phyloP scores from a whole-genome alignment of 31 red algal genomes.

The Bonnemaisonia californica region DNA sequence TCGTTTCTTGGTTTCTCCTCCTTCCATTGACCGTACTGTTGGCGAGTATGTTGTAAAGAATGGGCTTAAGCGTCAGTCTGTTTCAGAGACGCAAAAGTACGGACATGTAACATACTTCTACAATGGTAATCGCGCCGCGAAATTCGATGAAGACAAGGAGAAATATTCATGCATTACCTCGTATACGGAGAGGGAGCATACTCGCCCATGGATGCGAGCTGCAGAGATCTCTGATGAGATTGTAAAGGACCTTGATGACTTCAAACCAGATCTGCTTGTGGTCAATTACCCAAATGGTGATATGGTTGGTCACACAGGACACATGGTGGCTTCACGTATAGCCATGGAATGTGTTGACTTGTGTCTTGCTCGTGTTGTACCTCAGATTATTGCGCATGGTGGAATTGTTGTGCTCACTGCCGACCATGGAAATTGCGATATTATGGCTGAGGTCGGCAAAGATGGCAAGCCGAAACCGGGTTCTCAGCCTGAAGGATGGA shows the following conservation, averaged over 20 bases:
- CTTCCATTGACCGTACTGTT: conserved; percentile 65
- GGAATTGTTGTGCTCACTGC: conserved; percentile 71
- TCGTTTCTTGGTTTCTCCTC: conserved; percentile 69
- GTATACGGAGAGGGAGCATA: conserved; percentile 60
- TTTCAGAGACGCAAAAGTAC: conserved; percentile 91
- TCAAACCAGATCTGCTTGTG: conserved; percentile 72
- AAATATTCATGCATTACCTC: conserved; percentile 77
- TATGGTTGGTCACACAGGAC: conserved; percentile 94
- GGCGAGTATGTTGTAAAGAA: conserved; percentile 72
- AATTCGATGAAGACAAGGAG: conserved; percentile 73
- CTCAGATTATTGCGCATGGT: conserved; percentile 54
- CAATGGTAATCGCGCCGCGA: conserved; percentile 84
- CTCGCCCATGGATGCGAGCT: conserved; percentile 73
- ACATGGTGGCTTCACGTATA: conserved; percentile 64
- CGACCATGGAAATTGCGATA: conserved; percentile 89
- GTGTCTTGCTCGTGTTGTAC: conserved; percentile 75
- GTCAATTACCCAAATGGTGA: conserved; percentile 92
- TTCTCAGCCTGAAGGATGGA: conserved; percentile 78
- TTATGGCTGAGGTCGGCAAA: conserved; percentile 84
- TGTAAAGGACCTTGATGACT: conserved; percentile 65
- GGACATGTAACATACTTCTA: conserved; percentile 93
- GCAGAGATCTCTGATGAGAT: conserved; percentile 82
- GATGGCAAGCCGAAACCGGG: conserved; percentile 74
- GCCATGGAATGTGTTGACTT: conserved; percentile 80
- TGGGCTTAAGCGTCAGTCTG: conserved; percentile 59